Evolutionary conservation across 2,329 filamentous ascomycete genomes (phyloP), one percentile per base, ranked within the genome.

Genomic region (Colletotrichum liaoningense): DNA sequence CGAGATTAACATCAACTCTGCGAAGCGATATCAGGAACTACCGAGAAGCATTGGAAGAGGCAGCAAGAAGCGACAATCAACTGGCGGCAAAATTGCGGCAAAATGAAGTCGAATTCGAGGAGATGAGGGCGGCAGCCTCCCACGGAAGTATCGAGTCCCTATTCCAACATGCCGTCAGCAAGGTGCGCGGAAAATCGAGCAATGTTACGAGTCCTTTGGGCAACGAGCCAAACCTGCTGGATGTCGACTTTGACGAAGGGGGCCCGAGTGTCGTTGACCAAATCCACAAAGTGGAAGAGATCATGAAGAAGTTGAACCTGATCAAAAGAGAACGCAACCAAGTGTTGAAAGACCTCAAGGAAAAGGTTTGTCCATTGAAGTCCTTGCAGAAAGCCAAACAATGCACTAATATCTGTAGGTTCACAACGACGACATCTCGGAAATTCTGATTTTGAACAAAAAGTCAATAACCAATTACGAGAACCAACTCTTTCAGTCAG

Each of bases 381-480:
- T 62, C 38, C 26, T 16, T 28, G 16, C 38, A 42, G 24, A 19
- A 54, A 22, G 35, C 30, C 2, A 11, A 12, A 52, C 30, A 30
- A 52, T 8, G n/a, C 56, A 71, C 78, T 80, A 69, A 83, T 74
- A 60, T 19, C 19, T 22, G 11, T 66, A 98, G 96, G 93, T 96
- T 66, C 96, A 97, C 83, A 95, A 93, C 76, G 97, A 99, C 79
- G 97, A 99, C 79, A 99, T 99, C 75, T 98, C 95, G 5, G 97
- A 98, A 79, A 95, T 98, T 14, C 88, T 99, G 73, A 99, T 99
- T 69, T 86, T 99, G 72, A 99, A 99, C 87, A 98, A 98, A 82
- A 99, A 98, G 84, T 93, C 95, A 1, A 96, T 98, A 79, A 90
- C 95, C 24, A 97, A 95, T 79, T 96, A 97, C 79, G 97, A 99